Evolutionary conservation across 2,329 filamentous ascomycete species (phyloP).

Genomic region (Colletotrichum sojae): DNA sequence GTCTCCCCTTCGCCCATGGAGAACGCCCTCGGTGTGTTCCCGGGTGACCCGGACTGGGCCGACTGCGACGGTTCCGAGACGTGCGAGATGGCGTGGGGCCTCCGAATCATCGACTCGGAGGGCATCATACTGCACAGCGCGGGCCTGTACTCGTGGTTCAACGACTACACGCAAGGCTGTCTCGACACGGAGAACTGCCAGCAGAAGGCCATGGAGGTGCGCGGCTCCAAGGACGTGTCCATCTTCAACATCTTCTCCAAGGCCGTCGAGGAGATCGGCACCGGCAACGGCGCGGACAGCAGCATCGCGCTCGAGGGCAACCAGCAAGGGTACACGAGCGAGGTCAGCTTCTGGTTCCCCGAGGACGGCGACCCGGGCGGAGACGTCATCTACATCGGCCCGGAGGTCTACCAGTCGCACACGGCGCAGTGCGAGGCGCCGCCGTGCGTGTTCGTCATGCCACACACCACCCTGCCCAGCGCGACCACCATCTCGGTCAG

Average conservation of each 20-base stretch:
- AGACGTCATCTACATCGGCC: constrained; percentile 44
- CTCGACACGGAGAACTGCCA: constrained; percentile 64
- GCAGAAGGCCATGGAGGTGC: constrained; percentile 43
- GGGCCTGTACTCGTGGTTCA: constrained; percentile 73
- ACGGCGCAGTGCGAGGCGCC: constrained; percentile 36
- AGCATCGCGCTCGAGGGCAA: constrained; percentile 41
- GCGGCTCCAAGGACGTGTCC: constrained; percentile 36
- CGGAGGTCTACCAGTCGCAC: constrained; percentile 34
- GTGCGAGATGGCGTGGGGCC: constrained; percentile 61
- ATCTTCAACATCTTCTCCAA: constrained; percentile 44
- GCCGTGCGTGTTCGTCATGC: constrained; percentile 45
- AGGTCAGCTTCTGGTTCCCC: constrained; percentile 47
- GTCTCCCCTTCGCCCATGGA: neutral
- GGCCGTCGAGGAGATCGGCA: constrained; percentile 38
- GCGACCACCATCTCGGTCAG: constrained; percentile 40
- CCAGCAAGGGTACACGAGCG: constrained; percentile 44
- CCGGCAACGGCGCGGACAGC: constrained; percentile 32
- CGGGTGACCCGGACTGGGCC: constrained; percentile 38
- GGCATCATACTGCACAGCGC: constrained; percentile 66
- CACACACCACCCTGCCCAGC: constrained; percentile 38
- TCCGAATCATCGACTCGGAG: constrained; percentile 64
- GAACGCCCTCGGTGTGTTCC: constrained; percentile 5
- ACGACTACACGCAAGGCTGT: constrained; percentile 68
- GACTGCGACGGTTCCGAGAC: constrained; percentile 53
- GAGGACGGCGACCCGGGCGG: constrained; percentile 41